Base-by-base conservation (phyloP, 164 flowering plant genomes). In the Pachysandra terminalis region DNA sequence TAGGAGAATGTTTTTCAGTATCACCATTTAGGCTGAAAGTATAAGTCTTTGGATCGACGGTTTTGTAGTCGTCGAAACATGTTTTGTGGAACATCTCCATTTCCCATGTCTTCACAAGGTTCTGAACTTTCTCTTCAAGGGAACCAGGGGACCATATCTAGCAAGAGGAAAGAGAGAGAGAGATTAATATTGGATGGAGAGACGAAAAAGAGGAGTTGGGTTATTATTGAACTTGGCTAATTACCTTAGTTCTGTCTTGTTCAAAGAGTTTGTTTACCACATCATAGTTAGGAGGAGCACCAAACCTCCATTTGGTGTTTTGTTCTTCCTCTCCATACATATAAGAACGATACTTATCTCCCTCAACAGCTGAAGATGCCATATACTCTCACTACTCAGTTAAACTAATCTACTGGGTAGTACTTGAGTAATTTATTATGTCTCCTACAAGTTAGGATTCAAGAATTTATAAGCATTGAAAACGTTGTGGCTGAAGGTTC, bases 61-160 rank as follows among this genome's bases (percentile, higher is more conserved):
- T 13, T 52, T 82, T 83, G 54, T 27, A 71, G 64, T 85, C 85
- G 8, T 78, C 66, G 5, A 72, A 67, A 32, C 55, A 12, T 5
- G 75, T 56, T 61, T 85, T 85, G 65, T 85, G 81, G 67, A 85
- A 80, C 55, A 83, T 19, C 59, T 85, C 89, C 89, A 85, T 85
- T 37, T 85, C 89, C 80, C 80, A 80, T 37, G 85, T 79, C 81
- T 85, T 85, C 19, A 82, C 81, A 28, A 85, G 80, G 63, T 75
- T 85, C 70, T 85, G 89, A 60, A 85, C 89, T 61, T 71, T 70
- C 49, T 85, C 89, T 71, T 82, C 89, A 0, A 83, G 71, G 64
- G 89, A 85, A 17, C 85, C 87, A 5, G 76, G 59, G n/a, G 87
- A 79, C 89, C 89, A 85, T 68, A 83, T 64, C 88, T 85, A 2